Percentiles rank a stretch among this genome's conserved stretches.
phyloP scores from a whole-genome alignment of 2,329 filamentous ascomycete genomes.

The Neofusicoccum ribis region DNA sequence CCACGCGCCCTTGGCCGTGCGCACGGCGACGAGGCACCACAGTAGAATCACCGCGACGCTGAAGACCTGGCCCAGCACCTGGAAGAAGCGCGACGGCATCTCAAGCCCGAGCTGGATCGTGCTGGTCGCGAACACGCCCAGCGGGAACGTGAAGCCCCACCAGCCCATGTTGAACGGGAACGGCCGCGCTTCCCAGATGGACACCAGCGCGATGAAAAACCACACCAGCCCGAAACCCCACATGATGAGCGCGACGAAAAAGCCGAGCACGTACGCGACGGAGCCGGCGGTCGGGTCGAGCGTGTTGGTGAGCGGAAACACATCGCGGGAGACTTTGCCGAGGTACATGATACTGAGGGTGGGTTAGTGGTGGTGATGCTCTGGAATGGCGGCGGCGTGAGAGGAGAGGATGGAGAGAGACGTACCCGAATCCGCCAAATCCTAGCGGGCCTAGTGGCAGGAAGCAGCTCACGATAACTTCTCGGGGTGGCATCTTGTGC shows the following conservation, averaged over 20 bases:
- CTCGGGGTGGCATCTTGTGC: constrained; percentile 61
- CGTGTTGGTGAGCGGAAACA: constrained; percentile 38
- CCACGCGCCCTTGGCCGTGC: constrained; percentile 47
- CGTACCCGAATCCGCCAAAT: constrained; percentile 57
- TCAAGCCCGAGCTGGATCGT: constrained; percentile 47
- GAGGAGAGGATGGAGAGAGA: background rate
- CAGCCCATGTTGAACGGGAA: constrained; percentile 61
- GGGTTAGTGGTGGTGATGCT: background rate
- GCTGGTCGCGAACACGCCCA: constrained; percentile 52
- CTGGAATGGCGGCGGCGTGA: background rate
- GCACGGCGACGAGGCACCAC: constrained; percentile 51
- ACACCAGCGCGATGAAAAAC: constrained; percentile 51
- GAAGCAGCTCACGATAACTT: constrained; percentile 65
- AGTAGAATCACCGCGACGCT: constrained; percentile 48
- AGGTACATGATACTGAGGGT: constrained; percentile 39
- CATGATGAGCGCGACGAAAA: constrained; percentile 51
- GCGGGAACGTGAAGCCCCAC: constrained; percentile 58
- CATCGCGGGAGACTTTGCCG: constrained; percentile 41
- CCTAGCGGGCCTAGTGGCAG: constrained; percentile 65
- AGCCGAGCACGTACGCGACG: constrained; percentile 57
- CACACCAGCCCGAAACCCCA: constrained; percentile 55
- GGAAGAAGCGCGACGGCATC: constrained; percentile 53
- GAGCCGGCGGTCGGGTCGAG: constrained; percentile 43
- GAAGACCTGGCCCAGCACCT: constrained; percentile 48
- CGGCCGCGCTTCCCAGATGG: constrained; percentile 34